Percentiles rank a stretch among this genome's conserved stretches.
Evolutionary conservation across 164 flowering plant species (phyloP).

Genomic region (Tetracentron sinense): DNA sequence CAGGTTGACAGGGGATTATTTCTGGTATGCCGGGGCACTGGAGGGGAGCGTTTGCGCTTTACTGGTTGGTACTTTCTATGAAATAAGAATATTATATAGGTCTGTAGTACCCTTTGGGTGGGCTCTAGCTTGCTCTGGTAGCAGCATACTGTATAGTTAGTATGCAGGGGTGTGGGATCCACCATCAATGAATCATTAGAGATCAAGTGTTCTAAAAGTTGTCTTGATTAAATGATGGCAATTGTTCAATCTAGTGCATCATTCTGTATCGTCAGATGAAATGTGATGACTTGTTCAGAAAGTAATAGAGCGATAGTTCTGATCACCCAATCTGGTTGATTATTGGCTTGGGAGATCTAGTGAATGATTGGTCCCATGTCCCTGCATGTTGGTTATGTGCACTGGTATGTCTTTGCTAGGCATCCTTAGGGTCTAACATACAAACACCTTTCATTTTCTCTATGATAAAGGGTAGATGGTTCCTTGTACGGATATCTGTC

Average conservation of each 20-base stretch:
- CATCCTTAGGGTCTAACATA: not conserved
- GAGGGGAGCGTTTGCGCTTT: conserved; percentile 98
- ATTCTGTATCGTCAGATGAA: not conserved
- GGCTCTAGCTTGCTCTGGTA: not conserved
- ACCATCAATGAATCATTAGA: not conserved
- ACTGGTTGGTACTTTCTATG: conserved; percentile 51
- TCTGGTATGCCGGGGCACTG: conserved; percentile 98
- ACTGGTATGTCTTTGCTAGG: not conserved
- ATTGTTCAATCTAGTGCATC: not conserved
- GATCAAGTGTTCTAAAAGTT: not conserved
- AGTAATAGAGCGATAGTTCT: not conserved
- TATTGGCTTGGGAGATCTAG: not conserved
- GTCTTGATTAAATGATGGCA: not conserved
- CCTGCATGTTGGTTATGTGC: not conserved
- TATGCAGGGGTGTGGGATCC: not conserved
- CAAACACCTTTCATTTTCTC: not conserved
- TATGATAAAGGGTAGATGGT: not conserved
- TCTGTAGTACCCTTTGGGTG: not conserved
- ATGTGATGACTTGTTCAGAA: not conserved
- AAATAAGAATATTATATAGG: not conserved
- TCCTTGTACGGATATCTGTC: not conserved
- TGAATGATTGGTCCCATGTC: not conserved
- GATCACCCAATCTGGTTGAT: not conserved
- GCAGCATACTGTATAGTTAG: not conserved
- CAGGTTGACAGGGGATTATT: conserved; percentile 88